A percentile compares a stretch with the other conserved stretches of the same genome.
Conservation (phyloP, 2,329 filamentous ascomycete species). For the Phyllosticta citrichinensis region DNA sequence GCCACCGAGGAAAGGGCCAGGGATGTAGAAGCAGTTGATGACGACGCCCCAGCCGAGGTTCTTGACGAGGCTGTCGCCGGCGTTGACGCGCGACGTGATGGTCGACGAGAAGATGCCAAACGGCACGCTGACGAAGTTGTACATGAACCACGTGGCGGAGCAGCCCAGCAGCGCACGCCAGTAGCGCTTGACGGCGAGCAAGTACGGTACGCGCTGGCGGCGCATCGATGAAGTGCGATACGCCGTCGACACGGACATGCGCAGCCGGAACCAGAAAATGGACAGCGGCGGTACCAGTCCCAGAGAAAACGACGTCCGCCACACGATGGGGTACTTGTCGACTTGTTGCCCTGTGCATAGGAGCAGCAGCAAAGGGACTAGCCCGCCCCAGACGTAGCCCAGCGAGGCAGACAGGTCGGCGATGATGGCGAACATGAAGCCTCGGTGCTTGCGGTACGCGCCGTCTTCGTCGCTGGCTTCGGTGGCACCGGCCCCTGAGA, state of each 20-base stretch:
- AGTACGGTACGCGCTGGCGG: conserved; percentile 35
- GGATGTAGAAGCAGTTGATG: conserved; percentile 20
- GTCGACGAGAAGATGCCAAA: conserved; percentile 47
- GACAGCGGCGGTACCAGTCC: conserved; percentile 41
- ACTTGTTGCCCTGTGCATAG: conserved; percentile 38
- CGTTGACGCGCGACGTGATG: conserved; percentile 27
- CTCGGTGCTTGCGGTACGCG: conserved; percentile 36
- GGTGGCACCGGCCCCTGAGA: conserved; percentile 37
- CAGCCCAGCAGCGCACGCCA: conserved; percentile 41
- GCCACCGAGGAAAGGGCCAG: conserved; percentile 20
- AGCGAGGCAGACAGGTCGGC: conserved; percentile 41
- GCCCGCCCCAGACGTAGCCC: conserved; percentile 41
- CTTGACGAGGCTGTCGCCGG: conserved; percentile 16
- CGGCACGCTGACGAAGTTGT: conserved; percentile 47
- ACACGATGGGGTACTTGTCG: conserved; percentile 34
- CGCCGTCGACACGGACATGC: conserved; percentile 42
- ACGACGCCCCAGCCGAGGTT: conserved; percentile 18
- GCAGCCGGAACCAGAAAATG: conserved; percentile 44
- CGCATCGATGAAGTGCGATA: conserved; percentile 38
- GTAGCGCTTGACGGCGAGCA: conserved; percentile 38
- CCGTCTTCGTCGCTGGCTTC: conserved; percentile 45
- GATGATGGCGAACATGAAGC: conserved; percentile 49
- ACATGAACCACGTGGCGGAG: conserved; percentile 41
- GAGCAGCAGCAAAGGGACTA: conserved; percentile 42
- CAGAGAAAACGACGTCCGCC: conserved; percentile 42